Evolutionary conservation across 2,329 filamentous ascomycete species (phyloP).

Genomic region (Claviceps sp.): DNA sequence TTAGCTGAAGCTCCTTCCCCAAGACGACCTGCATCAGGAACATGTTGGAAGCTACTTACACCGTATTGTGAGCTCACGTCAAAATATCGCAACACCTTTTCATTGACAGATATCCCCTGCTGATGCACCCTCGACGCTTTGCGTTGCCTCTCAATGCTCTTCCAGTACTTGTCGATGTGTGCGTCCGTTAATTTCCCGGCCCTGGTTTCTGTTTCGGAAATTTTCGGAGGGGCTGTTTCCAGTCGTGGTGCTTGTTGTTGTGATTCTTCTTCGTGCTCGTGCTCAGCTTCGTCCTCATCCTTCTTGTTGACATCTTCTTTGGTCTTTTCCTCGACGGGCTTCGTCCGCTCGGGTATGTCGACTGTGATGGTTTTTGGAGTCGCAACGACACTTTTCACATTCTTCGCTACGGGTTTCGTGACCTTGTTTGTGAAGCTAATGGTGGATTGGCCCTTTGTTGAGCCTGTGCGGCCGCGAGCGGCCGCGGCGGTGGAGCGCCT

Average conservation of each 20-base stretch:
- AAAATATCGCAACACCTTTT: slow-evolving; percentile 85
- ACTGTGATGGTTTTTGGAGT: slow-evolving; percentile 22
- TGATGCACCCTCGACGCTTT: slow-evolving; percentile 66
- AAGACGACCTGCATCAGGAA: background rate
- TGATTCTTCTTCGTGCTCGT: slow-evolving; percentile 12
- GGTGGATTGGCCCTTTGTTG: slow-evolving; percentile 37
- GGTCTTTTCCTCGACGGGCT: slow-evolving; percentile 11
- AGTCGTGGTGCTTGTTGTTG: slow-evolving; percentile 12
- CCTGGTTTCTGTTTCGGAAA: slow-evolving; percentile 36
- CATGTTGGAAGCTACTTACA: slow-evolving; percentile 41
- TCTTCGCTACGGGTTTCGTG: slow-evolving; percentile 37
- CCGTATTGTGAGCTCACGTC: slow-evolving; percentile 87
- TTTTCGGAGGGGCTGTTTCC: slow-evolving; percentile 22
- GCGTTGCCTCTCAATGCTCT: slow-evolving; percentile 53
- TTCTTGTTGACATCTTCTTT: slow-evolving; percentile 11
- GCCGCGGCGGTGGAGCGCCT: slow-evolving; percentile 32
- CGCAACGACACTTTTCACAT: slow-evolving; percentile 28
- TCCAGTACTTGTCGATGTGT: slow-evolving; percentile 70
- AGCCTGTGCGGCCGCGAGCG: slow-evolving; percentile 20
- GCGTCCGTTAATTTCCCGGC: slow-evolving; percentile 54
- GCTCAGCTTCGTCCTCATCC: slow-evolving; percentile 12
- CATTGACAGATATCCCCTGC: slow-evolving; percentile 52
- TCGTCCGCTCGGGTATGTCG: slow-evolving; percentile 14
- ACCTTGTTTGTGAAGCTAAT: slow-evolving; percentile 45
- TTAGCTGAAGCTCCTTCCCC: slow-evolving; percentile 6